These are phyloP conservation scores for Pyrenophora seminiperda DNA, from an alignment of 2,329 filamentous ascomycete genomes.

Conservation along the genomic window DNA sequence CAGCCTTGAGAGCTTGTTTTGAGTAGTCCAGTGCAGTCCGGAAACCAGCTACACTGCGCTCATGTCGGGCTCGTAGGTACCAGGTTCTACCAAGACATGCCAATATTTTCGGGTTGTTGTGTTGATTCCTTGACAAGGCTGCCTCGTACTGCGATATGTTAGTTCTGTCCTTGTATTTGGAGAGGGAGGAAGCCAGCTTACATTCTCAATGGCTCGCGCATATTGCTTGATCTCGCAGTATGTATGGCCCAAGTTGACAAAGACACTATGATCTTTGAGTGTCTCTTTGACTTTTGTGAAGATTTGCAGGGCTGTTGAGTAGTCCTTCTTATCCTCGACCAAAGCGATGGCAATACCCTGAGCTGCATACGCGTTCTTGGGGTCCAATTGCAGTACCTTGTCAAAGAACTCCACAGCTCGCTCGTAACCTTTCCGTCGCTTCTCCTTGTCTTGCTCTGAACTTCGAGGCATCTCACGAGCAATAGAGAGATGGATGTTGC, in stretches of 20 bases:
- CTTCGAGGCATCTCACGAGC: constrained; percentile 94
- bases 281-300: constrained; percentile 91
- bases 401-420: constrained; percentile 98
- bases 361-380: constrained; percentile 93
- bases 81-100: constrained; percentile 87
- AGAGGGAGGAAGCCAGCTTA: constrained; percentile 37
- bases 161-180: constrained; percentile 5
- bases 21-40: constrained; percentile 69
- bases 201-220: constrained; percentile 84
- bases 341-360: constrained; percentile 95
- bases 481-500: constrained; percentile 85
- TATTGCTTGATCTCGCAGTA: constrained; percentile 91
- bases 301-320: constrained; percentile 78
- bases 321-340: constrained; percentile 92
- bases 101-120: constrained; percentile 77
- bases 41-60: constrained; percentile 66
- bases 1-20: constrained; percentile 72
- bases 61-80: constrained; percentile 77
- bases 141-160: constrained; percentile 70
- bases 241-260: constrained; percentile 91
- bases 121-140: constrained; percentile 78
- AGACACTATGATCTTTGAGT: constrained; percentile 83
- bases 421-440: constrained; percentile 82
- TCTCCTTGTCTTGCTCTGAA: constrained; percentile 87
- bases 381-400: constrained; percentile 92